Percentiles rank a stretch among this genome's conserved stretches.
These are phyloP conservation scores for Sporodiniella umbellata DNA, from an alignment of 371 early-diverging fungal species.

Conservation along the genomic window DNA sequence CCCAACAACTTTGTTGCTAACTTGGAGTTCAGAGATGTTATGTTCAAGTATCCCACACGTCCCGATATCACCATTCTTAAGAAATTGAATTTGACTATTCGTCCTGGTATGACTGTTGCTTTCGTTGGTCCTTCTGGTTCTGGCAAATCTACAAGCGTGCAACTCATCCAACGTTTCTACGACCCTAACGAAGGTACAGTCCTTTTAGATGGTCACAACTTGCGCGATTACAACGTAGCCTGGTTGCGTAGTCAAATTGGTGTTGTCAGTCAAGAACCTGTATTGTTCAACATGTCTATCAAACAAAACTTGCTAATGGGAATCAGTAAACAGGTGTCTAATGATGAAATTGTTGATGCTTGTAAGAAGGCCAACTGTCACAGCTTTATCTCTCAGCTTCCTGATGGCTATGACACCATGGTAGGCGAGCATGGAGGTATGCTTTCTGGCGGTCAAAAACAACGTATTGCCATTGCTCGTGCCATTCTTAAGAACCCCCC, in stretches of 20 bases:
- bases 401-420: conserved; percentile 73
- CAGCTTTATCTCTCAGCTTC: conserved; percentile 73
- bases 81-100: conserved; percentile 54
- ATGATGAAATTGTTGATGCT: conserved; percentile 60
- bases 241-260: conserved; percentile 79
- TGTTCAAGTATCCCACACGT: conserved; percentile 75
- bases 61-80: conserved; percentile 69
- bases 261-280: conserved; percentile 87
- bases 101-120: conserved; percentile 76
- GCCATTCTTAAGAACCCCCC: conserved; percentile 47
- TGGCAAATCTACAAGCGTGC: conserved; percentile 89
- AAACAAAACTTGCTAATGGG: conserved; percentile 79
- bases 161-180: conserved; percentile 91
- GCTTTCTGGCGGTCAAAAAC: conserved; percentile 81
- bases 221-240: conserved; percentile 65
- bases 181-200: conserved; percentile 64
- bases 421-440: conserved; percentile 66
- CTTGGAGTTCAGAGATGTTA: conserved; percentile 70
- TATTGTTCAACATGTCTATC: conserved; percentile 82
- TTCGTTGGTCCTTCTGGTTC: conserved; percentile 73
- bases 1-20: conserved; percentile 52
- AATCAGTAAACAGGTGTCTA: conserved; percentile 40
- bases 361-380: conserved; percentile 70
- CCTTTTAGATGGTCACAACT: conserved; percentile 66
- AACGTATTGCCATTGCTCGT: conserved; percentile 48